Percentiles rank a stretch among this genome's conserved stretches.
phyloP scores from a whole-genome alignment of 768 basidiomycete species.

The Pholiota microspora region DNA sequence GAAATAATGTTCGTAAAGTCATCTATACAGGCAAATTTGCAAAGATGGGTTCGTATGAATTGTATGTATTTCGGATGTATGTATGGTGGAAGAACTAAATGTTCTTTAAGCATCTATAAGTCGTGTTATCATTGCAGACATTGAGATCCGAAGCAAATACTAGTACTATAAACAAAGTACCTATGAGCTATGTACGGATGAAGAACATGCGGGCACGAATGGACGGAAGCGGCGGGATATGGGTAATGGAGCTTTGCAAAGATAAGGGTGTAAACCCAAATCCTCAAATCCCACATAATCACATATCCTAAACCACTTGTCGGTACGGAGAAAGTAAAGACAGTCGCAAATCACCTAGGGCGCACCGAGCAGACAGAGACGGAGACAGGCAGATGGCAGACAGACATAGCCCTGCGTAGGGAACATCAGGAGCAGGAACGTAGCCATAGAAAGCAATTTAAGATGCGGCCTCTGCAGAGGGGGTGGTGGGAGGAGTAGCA shows the following conservation, averaged over 20 bases:
- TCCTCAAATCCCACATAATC: neutral
- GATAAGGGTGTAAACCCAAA: neutral
- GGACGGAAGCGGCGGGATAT: neutral
- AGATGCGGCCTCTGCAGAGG: conserved; percentile 18
- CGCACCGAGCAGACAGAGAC: conserved; percentile 12
- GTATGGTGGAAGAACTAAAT: neutral
- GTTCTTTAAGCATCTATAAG: conserved; percentile 6
- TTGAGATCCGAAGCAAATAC: neutral
- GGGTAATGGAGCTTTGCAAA: neutral
- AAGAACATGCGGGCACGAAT: conserved; percentile 8
- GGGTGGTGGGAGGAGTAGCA: conserved; percentile 18
- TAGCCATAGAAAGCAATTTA: conserved; percentile 9
- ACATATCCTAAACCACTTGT: conserved; percentile 2
- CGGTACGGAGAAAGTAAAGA: conserved; percentile 7
- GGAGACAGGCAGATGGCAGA: conserved; percentile 19
- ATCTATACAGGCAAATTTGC: too few relatives aligned
- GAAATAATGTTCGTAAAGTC: neutral
- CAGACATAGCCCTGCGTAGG: conserved; percentile 1
- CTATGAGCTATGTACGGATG: conserved; percentile 9
- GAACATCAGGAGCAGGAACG: neutral
- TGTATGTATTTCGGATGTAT: too few relatives aligned
- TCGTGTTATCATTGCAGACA: conserved; percentile 6
- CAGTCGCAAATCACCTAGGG: conserved; percentile 7
- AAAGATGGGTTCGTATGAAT: too few relatives aligned
- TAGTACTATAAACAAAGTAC: conserved; percentile 7